Evolutionary conservation across 176 grass and related monocot species (phyloP), one percentile per base, ranked within the genome.

Genomic region (Juncus inflexus): DNA sequence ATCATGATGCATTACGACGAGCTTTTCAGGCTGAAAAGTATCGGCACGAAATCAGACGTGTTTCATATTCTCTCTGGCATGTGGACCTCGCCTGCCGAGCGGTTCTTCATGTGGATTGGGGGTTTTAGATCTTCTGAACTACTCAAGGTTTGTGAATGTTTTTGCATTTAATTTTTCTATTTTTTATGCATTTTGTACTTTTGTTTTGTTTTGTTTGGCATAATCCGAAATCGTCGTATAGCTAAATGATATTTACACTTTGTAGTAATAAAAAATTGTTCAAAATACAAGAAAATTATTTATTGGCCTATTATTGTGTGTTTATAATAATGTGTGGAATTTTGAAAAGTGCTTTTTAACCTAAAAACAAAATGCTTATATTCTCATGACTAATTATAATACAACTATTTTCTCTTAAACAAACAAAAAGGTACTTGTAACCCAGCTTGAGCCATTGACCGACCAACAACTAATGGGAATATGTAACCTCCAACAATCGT

Each of bases 61-160:
- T 97, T 97, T 64, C 94, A 97, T 41, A 80, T 97, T 35, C 47
- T 99, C 35, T 99, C 94, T 0, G 94, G 88, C 43, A 99, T 99
- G 94, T 99, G 94, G 94, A 42, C 82, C 41, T 81, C 80, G 64
- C 94, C 94, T 0, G 94, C 85, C 0, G 94, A 99, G 73, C 83
- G 94, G 1, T 89, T 90, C 64, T 99, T 99, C 78, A 92, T 99
- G 94, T 99, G 88, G 94, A 74, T 99, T 7, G 94, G 94, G 7
- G 94, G 85, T 12, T 91, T 92, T 64, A 84, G 87, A 1, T 82
- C 94, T 4, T 97, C 94, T 12, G 94, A 97, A 40, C 78, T 97
- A 35, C 77, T 97, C 12, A 86, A 83, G 85, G 87, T 85, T 58
- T 7, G 19, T 28, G 19, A 0, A 28, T 4, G 7, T 6, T 7